These are phyloP conservation scores for Aureobasidium sp. DNA, from an alignment of 2,329 filamentous ascomycete species.

Conservation along the genomic window DNA sequence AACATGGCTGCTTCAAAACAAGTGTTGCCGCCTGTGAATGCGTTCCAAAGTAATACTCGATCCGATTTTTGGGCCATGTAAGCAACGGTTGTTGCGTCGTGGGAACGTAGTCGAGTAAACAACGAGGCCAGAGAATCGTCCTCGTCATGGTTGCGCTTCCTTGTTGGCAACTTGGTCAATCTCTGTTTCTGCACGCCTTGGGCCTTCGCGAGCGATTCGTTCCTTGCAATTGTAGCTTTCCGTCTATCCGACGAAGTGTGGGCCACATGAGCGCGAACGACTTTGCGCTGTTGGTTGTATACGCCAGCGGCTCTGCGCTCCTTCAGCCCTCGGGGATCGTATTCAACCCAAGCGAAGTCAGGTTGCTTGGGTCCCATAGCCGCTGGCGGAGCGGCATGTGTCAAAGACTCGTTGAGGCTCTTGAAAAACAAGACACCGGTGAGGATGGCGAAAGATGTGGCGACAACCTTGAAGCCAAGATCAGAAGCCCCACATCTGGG, in stretches of 20 bases:
- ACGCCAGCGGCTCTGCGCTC: background rate
- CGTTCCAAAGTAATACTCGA: conserved; percentile 19
- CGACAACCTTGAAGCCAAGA: too few relatives aligned
- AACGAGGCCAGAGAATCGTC: background rate
- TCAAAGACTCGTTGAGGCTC: too few relatives aligned
- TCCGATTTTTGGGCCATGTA: conserved; percentile 21
- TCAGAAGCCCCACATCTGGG: too few relatives aligned
- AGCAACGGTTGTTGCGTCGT: conserved; percentile 14
- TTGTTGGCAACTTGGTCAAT: background rate
- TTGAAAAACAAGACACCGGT: too few relatives aligned
- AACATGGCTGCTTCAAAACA: conserved; percentile 23
- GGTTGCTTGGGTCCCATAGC: background rate
- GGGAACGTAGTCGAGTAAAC: conserved; percentile 15
- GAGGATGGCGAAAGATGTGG: too few relatives aligned
- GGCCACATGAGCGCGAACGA: conserved; percentile 8
- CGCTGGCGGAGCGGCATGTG: too few relatives aligned
- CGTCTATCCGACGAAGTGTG: conserved; percentile 18
- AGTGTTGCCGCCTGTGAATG: conserved; percentile 19
- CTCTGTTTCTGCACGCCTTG: background rate
- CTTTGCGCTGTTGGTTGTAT: conserved; percentile 1
- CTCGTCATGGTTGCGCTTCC: background rate
- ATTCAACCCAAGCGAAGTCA: conserved; percentile 7
- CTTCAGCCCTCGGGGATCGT: background rate
- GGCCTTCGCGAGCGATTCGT: conserved; percentile 1
- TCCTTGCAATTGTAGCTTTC: conserved; percentile 22